phyloP scores from a whole-genome alignment of 208 protist genomes.

The Trypanosoma lewisi region DNA sequence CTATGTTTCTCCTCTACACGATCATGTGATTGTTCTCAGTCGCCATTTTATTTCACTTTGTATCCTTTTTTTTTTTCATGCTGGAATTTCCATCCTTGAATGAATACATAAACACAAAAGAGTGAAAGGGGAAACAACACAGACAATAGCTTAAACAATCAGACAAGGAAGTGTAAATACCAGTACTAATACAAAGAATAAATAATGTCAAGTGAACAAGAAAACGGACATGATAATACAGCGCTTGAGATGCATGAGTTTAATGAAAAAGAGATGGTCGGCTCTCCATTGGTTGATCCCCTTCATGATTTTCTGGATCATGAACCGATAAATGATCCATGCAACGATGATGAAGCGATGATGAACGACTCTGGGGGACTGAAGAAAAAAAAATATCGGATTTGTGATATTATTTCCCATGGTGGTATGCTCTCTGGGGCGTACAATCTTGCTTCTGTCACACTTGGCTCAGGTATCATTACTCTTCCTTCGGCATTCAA shows the following conservation, averaged over 20 bases:
- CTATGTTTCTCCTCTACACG: no score
- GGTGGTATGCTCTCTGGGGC: constrained; percentile 39
- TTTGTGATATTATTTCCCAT: constrained; percentile 21
- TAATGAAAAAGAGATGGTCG: background rate
- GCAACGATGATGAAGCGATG: background rate
- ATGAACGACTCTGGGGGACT: constrained; percentile 15
- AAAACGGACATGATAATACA: background rate
- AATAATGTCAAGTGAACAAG: background rate
- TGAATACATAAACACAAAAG: no score
- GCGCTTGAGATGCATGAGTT: background rate
- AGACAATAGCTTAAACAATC: background rate
- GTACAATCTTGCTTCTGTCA: constrained; percentile 60
- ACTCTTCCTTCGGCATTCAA: constrained; percentile 50
- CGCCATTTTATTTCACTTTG: no score
- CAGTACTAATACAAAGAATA: background rate
- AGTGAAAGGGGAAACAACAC: background rate
- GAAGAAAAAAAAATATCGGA: background rate
- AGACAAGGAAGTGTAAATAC: background rate
- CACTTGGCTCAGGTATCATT: constrained; percentile 63
- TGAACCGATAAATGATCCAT: background rate
- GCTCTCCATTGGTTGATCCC: background rate
- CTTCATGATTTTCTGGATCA: background rate
- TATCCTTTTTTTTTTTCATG: no score
- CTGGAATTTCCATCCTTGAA: no score
- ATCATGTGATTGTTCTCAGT: no score